Percentiles rank a stretch among this genome's conserved stretches.
phyloP scores from a whole-genome alignment of 768 basidiomycete genomes.

The Trametes villosa region DNA sequence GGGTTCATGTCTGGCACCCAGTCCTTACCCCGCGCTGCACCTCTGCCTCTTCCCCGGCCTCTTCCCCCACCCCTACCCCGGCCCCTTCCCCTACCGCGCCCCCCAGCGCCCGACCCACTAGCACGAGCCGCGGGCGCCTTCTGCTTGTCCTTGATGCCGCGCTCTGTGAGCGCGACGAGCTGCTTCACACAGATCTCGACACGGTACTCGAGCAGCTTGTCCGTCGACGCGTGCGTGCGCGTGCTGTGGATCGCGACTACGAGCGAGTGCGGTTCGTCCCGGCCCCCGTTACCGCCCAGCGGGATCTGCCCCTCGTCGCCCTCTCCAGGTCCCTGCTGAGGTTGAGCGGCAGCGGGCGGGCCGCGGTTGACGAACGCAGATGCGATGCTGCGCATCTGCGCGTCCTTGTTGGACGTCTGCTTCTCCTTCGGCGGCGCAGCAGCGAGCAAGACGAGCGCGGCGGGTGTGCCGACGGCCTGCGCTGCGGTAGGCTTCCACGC shows the following conservation, averaged over 20 bases:
- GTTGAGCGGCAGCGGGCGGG: not conserved
- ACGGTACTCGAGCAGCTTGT: constrained; percentile 47
- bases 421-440: constrained; percentile 11
- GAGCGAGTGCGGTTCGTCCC: constrained; percentile 29
- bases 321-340: too few relatives aligned
- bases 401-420: constrained; percentile 7
- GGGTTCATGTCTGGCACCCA: not conserved
- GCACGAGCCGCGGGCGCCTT: constrained; percentile 15
- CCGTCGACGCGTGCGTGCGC: constrained; percentile 46
- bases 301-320: not conserved
- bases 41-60: not conserved
- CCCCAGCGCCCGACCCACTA: not conserved
- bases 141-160: constrained; percentile 36
- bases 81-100: not conserved
- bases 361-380: constrained; percentile 29
- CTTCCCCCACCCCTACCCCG: not conserved
- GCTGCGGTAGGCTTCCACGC: constrained; percentile 26
- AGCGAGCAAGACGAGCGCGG: constrained; percentile 26
- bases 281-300: not conserved
- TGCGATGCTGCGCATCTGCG: constrained; percentile 14
- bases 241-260: constrained; percentile 41
- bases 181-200: constrained; percentile 42
- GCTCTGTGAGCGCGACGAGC: constrained; percentile 38
- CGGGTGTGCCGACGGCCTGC: constrained; percentile 31
- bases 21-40: not conserved